phyloP scores from a whole-genome alignment of 805 yeast genomes.

The Yamadazyma phyllophila region DNA sequence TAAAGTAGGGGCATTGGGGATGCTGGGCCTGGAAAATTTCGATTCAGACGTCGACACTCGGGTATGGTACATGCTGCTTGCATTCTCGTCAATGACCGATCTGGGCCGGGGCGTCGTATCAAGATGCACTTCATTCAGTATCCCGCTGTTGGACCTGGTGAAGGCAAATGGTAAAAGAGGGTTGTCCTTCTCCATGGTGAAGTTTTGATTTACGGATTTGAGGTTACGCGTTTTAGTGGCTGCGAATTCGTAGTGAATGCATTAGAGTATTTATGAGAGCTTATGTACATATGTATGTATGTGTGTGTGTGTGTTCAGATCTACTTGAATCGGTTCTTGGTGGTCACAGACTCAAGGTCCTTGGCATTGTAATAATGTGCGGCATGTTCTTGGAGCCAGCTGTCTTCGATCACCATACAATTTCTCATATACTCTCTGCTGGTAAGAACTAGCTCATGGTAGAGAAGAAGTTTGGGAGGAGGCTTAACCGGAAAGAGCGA shows the following conservation, averaged over 20 bases:
- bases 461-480: slow-evolving; percentile 70
- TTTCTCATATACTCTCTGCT: slow-evolving; percentile 86
- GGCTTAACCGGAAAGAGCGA: slow-evolving; percentile 62
- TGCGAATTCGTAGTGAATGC: no score
- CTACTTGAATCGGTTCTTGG: slow-evolving; percentile 2
- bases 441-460: slow-evolving; percentile 81
- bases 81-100: slow-evolving; percentile 41
- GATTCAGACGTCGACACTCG: slow-evolving; percentile 15
- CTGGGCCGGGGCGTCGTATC: slow-evolving; percentile 41
- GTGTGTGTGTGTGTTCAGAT: no score
- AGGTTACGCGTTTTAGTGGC: background rate
- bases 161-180: slow-evolving; percentile 52
- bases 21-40: slow-evolving; percentile 16
- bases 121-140: slow-evolving; percentile 30
- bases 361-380: slow-evolving; percentile 50
- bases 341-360: slow-evolving; percentile 19
- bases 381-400: slow-evolving; percentile 73
- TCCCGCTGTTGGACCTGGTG: slow-evolving; percentile 23
- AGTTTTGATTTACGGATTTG: background rate
- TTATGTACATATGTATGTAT: background rate
- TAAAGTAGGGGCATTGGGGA: slow-evolving; percentile 28
- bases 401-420: slow-evolving; percentile 68
- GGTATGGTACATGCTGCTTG: slow-evolving; percentile 44
- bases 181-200: slow-evolving; percentile 29
- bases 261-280: background rate